These are phyloP conservation scores for Adansonia gregorii DNA, from an alignment of 441 rosid genomes.

Conservation along the genomic window DNA sequence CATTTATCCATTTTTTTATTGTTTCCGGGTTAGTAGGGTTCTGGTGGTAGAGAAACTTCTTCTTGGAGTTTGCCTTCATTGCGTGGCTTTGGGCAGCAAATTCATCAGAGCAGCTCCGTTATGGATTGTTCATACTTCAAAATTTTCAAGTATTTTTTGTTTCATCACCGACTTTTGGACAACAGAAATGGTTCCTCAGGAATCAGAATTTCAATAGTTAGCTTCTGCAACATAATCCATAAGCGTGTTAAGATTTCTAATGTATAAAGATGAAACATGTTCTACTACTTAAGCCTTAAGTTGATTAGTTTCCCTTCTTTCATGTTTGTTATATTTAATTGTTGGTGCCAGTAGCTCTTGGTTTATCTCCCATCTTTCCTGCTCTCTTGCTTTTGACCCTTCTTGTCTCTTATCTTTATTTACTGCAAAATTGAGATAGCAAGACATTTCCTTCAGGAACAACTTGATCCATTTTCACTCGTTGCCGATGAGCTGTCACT, in stretches of 20 bases:
- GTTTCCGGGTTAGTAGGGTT: conserved; percentile 75
- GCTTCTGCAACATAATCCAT: not conserved
- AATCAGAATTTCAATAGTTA: not conserved
- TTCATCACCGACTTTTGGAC: not conserved
- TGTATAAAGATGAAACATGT: conserved; percentile 15
- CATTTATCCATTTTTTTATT: conserved; percentile 32
- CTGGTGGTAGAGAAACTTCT: conserved; percentile 57
- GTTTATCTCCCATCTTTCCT: not conserved
- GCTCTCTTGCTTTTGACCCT: not conserved
- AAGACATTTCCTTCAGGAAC: conserved; percentile 63
- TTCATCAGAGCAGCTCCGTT: conserved; percentile 79
- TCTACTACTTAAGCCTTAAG: not conserved
- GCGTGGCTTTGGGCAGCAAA: conserved; percentile 49
- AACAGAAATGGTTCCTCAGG: not conserved
- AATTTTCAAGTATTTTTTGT: not conserved
- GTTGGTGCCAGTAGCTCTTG: not conserved
- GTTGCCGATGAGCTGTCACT: conserved; percentile 91
- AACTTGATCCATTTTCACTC: conserved; percentile 88
- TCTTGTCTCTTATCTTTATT: conserved; percentile 13
- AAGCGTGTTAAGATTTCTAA: not conserved
- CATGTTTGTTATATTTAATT: conserved; percentile 10
- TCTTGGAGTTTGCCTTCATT: conserved; percentile 51
- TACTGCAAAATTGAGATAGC: conserved; percentile 31
- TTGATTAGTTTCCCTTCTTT: not conserved
- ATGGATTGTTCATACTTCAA: conserved; percentile 39